Percentiles rank a stretch among this genome's conserved stretches.
Evolutionary conservation across 2,329 filamentous ascomycete genomes (phyloP).

Genomic region (Sporothrix schenckii): DNA sequence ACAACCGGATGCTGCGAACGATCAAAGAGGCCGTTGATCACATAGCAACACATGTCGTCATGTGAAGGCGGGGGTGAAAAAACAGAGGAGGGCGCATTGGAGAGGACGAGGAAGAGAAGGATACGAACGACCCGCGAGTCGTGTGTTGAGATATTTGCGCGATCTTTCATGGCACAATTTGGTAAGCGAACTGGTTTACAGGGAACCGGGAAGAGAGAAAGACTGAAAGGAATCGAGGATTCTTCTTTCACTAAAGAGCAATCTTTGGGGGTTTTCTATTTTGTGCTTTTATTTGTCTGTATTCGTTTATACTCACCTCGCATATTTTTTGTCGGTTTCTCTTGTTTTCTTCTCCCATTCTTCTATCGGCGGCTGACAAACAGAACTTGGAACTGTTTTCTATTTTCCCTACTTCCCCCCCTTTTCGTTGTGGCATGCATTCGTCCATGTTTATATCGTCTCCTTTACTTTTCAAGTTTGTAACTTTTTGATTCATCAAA

Average conservation of each 20-base stretch:
- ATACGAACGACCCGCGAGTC: neutral
- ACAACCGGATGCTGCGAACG: conserved; percentile 62
- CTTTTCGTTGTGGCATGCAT: neutral
- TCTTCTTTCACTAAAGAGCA: conserved; percentile 17
- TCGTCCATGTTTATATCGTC: neutral
- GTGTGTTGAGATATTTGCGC: neutral
- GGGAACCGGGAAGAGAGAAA: neutral
- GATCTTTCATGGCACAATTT: neutral
- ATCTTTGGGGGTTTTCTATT: conserved; percentile 12
- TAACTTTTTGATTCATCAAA: neutral
- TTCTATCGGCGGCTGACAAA: conserved; percentile 17
- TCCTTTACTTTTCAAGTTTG: neutral
- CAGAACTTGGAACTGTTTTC: neutral
- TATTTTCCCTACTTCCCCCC: neutral
- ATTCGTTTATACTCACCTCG: conserved; percentile 2
- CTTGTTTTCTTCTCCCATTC: neutral
- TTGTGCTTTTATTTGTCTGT: neutral
- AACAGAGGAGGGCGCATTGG: neutral
- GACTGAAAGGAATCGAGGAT: neutral
- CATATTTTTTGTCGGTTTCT: neutral
- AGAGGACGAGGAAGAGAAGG: neutral
- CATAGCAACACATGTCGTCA: conserved; percentile 62
- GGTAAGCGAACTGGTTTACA: neutral
- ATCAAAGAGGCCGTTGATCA: conserved; percentile 66
- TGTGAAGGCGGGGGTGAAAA: neutral